Base-by-base conservation (phyloP, 2,329 filamentous ascomycete genomes). In the Paramyrothecium sp. region DNA sequence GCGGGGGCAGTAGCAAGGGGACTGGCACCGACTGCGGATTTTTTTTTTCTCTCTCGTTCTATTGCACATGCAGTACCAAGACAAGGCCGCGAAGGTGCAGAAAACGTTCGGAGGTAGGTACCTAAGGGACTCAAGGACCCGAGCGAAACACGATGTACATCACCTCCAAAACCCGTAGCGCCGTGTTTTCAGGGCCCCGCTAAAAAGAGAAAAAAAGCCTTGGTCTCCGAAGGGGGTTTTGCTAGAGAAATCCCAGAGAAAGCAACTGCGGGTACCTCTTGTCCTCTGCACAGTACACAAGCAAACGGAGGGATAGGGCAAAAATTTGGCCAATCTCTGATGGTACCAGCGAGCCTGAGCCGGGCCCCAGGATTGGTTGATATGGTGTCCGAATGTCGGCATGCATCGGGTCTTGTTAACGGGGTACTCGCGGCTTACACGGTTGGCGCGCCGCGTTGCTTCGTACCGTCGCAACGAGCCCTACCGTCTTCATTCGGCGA, bases 1-100 rank as follows among this genome's bases (percentile, higher is more conserved):
- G 60, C 65, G 60, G 59, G 60, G 34, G 52, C 51, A 60, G 65
- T 68, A 60, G 16, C 33, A 38, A 38, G 33, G 33, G 33, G 33
- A 8, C 33, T 8, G 33, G 33, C 33, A 38, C 33, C 33, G 33
- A 38, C 33, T 10, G 16, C 33, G 33, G 33, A 10, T 8, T 10
- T 10, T 38, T 38, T 38, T 38, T 10, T 8, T 16, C 33, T 38
- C 8, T 38, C n/a, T n/a, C n/a, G n/a, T n/a, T n/a, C n/a, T n/a
- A n/a, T n/a, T n/a, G n/a, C n/a, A n/a, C n/a, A n/a, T n/a, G n/a
- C n/a, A n/a, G n/a, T n/a, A n/a, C n/a, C n/a, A n/a, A n/a, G n/a
- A n/a, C n/a, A n/a, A n/a, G n/a, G n/a, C n/a, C n/a, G n/a, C n/a
- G n/a, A n/a, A n/a, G 33, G 33, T 38, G 16, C 33, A 8, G 33